Base-by-base conservation (phyloP, 2,329 filamentous ascomycete genomes). In the Exophiala alcalophila region DNA sequence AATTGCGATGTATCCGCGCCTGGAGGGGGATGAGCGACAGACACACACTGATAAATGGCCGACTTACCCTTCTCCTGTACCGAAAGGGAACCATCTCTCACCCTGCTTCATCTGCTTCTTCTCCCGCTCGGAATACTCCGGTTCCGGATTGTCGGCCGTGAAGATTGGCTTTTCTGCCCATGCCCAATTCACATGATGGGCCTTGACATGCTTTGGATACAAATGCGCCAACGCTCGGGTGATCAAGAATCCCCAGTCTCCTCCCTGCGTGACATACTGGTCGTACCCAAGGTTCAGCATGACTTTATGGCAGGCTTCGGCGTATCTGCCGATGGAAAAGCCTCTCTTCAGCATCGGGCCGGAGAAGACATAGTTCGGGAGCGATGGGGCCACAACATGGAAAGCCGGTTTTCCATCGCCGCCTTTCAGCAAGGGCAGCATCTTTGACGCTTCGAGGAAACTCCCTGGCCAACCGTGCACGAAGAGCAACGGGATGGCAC, bases 221-320 rank as follows among this genome's bases (percentile, higher is more conserved):
- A 76, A 60, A 4, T 74, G 59, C 1, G 76, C 77, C 45, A 88
- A 74, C 9, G 70, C 63, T 3, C 83, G 74, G 6, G 80, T 81
- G 54, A 88, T 75, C 53, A 73, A 71, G 57, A 73, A 35, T 26
- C 40, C 18, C 16, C 36, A 11, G 26, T 44, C 26, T 10, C 40
- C 26, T 24, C 32, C 18, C 21, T 44, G 40, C 32, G 5, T 35
- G 44, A 33, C 45, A 46, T 83, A 85, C 63, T 78, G 12, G 5
- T 30, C 66, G 57, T 84, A 87, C 0, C 82, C 81, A 2, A 88
- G 70, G 6, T 72, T 70, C 4, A 75, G 63, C 84, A 88, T 88
- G 5, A 87, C 65, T 42, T 78, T 80, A 59, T 88, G 77, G 51
- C 78, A 68, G 0, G 73, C 72, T 59, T 86, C 78, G 2, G 80